Base-by-base conservation (phyloP, 140 eudicot species). In the Ambrosia hybrid region DNA sequence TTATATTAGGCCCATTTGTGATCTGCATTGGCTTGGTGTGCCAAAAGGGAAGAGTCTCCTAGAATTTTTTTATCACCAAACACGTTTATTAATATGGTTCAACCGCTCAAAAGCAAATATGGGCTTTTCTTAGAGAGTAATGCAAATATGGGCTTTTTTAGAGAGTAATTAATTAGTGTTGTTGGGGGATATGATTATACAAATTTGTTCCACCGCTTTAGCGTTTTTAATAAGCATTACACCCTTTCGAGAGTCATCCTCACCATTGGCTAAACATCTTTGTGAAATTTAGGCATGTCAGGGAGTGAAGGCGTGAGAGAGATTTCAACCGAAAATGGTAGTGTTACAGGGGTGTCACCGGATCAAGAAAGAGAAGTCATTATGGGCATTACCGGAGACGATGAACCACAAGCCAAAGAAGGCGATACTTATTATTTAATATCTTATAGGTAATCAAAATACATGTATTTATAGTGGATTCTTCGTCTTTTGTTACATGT, bases 361-460 rank as follows among this genome's bases (percentile, higher is more conserved):
- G 95, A 89, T 79, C 83, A 84, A 53, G 87, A 91, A 77, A 81
- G 78, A 63, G 77, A 57, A 41, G 78, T 76, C 57, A 83, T 91
- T 56, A 41, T 85, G 15, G 87, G 76, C 80, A 79, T 87, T 67
- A 43, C 82, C 1, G 34, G 51, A 73, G 83, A 86, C 34, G 78
- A 79, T 51, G 97, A 85, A 83, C 71, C 88, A 68, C 85, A 73
- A 4, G 84, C 88, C 61, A 89, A 89, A 87, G 90, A 83, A 71
- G 97, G 94, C 76, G 96, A 91, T 67, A 85, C 79, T 30, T 92
- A 75, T 68, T 89, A 80, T 80, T 74, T 89, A 62, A 78, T 89
- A 74, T 85, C 91, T 79, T 86, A 75, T 67, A 79, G 96, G 98
- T 92, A 77, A 62, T 36, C 69, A 9, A 43, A 43, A 8, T 43